Percentiles rank a stretch among this genome's conserved stretches.
These are phyloP conservation scores for Plantago ovata DNA, from an alignment of 257 asterid genomes.

Conservation along the genomic window DNA sequence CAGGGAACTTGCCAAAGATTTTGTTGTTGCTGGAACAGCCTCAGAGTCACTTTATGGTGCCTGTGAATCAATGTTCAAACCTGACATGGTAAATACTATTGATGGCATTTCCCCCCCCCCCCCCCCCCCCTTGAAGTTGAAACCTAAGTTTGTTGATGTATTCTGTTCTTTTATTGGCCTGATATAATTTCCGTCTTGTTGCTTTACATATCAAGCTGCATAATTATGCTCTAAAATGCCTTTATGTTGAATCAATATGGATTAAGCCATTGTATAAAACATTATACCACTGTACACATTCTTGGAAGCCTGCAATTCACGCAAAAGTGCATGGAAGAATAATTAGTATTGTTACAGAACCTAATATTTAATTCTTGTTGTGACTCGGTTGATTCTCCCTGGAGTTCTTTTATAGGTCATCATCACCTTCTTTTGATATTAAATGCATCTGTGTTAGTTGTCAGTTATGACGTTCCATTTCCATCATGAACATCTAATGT, in stretches of 20 bases:
- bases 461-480: too few relatives aligned
- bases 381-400: too few relatives aligned
- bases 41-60: slow-evolving; percentile 98
- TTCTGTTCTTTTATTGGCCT: neutral
- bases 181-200: neutral
- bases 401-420: too few relatives aligned
- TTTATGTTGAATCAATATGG: neutral
- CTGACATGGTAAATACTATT: slow-evolving; percentile 62
- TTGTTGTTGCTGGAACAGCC: slow-evolving; percentile 93
- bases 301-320: neutral
- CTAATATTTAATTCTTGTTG: neutral
- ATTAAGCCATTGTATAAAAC: neutral
- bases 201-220: neutral
- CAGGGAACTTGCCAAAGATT: slow-evolving; percentile 97
- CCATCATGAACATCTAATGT: too few relatives aligned
- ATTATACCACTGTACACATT: neutral
- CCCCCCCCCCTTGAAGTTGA: neutral
- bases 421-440: too few relatives aligned
- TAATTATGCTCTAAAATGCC: neutral
- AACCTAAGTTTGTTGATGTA: too few relatives aligned
- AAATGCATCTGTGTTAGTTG: too few relatives aligned
- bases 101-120: neutral
- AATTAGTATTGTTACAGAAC: neutral
- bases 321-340: too few relatives aligned
- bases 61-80: slow-evolving; percentile 94